Evolutionary conservation across 257 asterid species (phyloP), one percentile per base, ranked within the genome.

Genomic region (Gentiana dahurica): DNA sequence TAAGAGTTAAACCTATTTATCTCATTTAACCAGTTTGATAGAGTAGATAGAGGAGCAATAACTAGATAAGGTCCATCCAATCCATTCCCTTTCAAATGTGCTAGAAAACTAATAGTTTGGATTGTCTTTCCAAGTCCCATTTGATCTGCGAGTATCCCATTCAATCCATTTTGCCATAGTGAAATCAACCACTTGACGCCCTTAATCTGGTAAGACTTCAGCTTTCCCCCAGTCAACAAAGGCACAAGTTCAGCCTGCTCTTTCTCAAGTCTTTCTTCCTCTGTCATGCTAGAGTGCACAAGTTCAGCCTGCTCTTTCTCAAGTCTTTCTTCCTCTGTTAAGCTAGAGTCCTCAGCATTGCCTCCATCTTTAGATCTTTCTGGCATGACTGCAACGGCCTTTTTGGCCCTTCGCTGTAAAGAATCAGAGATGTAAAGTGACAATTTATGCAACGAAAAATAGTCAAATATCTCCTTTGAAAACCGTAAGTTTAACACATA

Each of bases 111-210:
- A 74, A 92, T 83, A 13, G 95, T 85, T 66, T 92, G 99, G 73
- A 92, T 89, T 46, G 99, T 92, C 86, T 92, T 88, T 6, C 99
- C 99, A 51, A 92, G 95, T 53, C 99, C 99, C 99, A 92, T 92
- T 76, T 92, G 99, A 84, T 92, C 99, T 44, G 99, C 97, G 41
- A 88, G 95, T 75, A 92, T 92, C 52, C 99, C 99, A 71, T 92
- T 92, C 60, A 92, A 63, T 59, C 99, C 99, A 73, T 92, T 92
- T 80, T 92, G 99, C 99, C 97, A 92, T 78, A 92, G 65, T 24
- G 99, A 92, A 73, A 92, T 92, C 91, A 92, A 77, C 99, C 99
- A 92, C 69, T 92, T 92, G 49, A 92, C 94, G 13, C 99, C 99
- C 76, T 88, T 92, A 50, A 88, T 72, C 64, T 92, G 99, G 70